Percentiles rank a stretch among this genome's conserved stretches.
Conservation (phyloP, 2,329 filamentous ascomycete species). For the Colletotrichum musae region DNA sequence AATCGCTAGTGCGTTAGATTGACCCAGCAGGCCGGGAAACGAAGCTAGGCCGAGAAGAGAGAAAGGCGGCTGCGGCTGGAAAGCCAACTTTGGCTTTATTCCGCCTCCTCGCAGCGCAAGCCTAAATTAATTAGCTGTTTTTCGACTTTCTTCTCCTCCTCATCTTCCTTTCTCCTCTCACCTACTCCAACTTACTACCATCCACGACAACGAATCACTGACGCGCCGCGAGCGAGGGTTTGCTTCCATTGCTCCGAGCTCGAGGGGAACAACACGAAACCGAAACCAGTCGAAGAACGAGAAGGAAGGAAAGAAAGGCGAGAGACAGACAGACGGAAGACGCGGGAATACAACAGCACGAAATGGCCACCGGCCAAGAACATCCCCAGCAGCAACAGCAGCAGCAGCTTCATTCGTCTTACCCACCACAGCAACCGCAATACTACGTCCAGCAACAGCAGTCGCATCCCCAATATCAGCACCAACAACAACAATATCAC, state of each 20-base stretch:
- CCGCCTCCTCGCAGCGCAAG: constrained; percentile 8
- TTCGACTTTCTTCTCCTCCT: not conserved
- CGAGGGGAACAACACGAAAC: not conserved
- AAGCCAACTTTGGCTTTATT: constrained; percentile 10
- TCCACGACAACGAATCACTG: not conserved
- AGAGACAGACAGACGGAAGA: constrained; percentile 1
- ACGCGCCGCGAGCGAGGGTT: not conserved
- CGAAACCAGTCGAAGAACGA: not conserved
- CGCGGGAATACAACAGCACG: not conserved
- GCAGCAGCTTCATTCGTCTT: constrained; percentile 19
- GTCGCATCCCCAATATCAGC: constrained; percentile 1
- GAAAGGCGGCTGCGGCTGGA: constrained; percentile 17
- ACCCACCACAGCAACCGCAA: constrained; percentile 33
- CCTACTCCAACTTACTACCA: not conserved
- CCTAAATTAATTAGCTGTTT: not conserved
- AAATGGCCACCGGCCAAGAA: constrained; percentile 33
- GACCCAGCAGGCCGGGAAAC: constrained; percentile 1
- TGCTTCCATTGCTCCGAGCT: not conserved
- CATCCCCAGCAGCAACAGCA: constrained; percentile 16
- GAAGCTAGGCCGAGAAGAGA: constrained; percentile 12
- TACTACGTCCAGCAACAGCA: constrained; percentile 22
- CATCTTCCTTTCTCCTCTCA: not conserved
- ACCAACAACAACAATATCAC: constrained; percentile 1
- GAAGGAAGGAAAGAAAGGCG: not conserved
- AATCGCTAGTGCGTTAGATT: not conserved